A percentile compares a stretch with the other conserved stretches of the same genome.
Conservation (phyloP, 495 filamentous ascomycete species). For the Xylaria curta region DNA sequence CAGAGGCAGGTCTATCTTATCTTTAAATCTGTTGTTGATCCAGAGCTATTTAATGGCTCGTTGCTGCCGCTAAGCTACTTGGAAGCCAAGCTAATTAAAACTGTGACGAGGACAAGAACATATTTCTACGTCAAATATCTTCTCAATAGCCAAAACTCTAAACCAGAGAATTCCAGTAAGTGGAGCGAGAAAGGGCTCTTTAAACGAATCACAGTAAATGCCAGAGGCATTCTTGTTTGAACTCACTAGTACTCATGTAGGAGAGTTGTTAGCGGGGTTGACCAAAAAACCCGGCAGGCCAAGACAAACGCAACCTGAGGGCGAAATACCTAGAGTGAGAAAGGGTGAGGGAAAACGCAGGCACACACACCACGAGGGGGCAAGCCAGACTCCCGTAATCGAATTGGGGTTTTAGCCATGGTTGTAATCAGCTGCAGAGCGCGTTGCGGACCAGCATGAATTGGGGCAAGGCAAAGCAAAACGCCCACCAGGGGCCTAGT, state of each 20-base stretch:
- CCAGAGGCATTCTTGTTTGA: not conserved
- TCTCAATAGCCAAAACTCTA: constrained; percentile 7
- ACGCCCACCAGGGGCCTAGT: constrained; percentile 26
- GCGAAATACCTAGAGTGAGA: not conserved
- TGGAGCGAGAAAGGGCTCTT: not conserved
- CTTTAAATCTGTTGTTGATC: not conserved
- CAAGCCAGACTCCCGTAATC: constrained; percentile 39
- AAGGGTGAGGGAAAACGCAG: constrained; percentile 32
- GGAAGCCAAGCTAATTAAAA: not conserved
- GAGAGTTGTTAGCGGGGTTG: not conserved
- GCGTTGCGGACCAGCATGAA: constrained; percentile 34
- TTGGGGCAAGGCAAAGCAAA: constrained; percentile 35
- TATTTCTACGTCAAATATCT: not conserved
- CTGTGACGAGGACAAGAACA: not conserved
- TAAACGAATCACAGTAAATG: not conserved
- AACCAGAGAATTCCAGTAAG: not conserved
- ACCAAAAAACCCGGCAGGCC: not conserved
- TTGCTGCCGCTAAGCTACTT: not conserved
- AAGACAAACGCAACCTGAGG: not conserved
- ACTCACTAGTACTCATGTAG: not conserved
- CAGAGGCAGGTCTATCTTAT: not conserved
- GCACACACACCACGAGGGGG: constrained; percentile 30
- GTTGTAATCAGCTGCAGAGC: constrained; percentile 44
- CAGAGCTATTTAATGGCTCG: not conserved
- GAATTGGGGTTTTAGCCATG: constrained; percentile 34